A percentile compares a stretch with the other conserved stretches of the same genome.
Evolutionary conservation across 768 basidiomycete genomes (phyloP).

Genomic region (Trametes cubensis): DNA sequence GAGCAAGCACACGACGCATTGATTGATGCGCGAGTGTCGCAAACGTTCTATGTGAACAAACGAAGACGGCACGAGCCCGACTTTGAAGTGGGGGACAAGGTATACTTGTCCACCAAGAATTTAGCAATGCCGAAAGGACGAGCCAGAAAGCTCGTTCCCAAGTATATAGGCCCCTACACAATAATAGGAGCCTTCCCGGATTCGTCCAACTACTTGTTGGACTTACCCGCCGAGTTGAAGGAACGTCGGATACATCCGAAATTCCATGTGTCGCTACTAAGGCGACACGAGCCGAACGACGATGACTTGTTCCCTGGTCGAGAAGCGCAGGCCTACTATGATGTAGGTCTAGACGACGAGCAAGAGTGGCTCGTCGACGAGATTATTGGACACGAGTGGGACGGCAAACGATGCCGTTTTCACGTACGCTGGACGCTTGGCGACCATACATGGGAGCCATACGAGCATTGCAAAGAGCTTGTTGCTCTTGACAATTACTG

Average conservation of each 20-base stretch:
- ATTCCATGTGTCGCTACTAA: slow-evolving; percentile 41
- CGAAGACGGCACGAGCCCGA: slow-evolving; percentile 20
- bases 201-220: slow-evolving; percentile 35
- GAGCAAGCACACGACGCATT: slow-evolving; percentile 41
- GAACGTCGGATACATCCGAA: slow-evolving; percentile 34
- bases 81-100: slow-evolving; percentile 32
- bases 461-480: slow-evolving; percentile 13
- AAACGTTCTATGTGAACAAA: slow-evolving; percentile 36
- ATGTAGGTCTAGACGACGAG: slow-evolving; percentile 38
- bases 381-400: slow-evolving; percentile 29
- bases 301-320: slow-evolving; percentile 40
- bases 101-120: slow-evolving; percentile 43
- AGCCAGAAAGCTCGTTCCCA: slow-evolving; percentile 40
- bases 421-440: slow-evolving; percentile 20
- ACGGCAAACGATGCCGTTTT: neutral
- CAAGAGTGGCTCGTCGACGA: slow-evolving; percentile 35
- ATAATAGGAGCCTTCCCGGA: slow-evolving; percentile 26
- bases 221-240: slow-evolving; percentile 35
- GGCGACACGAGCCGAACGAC: slow-evolving; percentile 35
- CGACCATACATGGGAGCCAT: slow-evolving; percentile 26
- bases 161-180: slow-evolving; percentile 43
- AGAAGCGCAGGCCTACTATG: slow-evolving; percentile 32
- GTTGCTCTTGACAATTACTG: slow-evolving; percentile 23
- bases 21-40: slow-evolving; percentile 35
- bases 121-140: slow-evolving; percentile 37